These are phyloP conservation scores for Tolypocladium amazonense DNA, from an alignment of 2,329 filamentous ascomycete genomes.

Conservation along the genomic window DNA sequence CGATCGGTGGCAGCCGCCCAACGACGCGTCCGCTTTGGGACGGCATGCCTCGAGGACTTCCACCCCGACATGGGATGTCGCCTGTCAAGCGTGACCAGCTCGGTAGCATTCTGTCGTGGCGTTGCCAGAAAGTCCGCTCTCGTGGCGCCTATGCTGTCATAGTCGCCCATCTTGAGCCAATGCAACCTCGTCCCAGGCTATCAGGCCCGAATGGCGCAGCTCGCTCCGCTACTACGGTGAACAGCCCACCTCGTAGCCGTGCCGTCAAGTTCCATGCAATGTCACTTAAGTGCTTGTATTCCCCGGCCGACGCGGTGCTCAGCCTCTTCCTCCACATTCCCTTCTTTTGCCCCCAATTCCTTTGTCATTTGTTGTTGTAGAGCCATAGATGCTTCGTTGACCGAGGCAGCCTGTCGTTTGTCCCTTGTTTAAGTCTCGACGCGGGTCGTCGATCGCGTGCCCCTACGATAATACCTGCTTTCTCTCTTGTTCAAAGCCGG, in stretches of 20 bases:
- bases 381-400: constrained; percentile 30
- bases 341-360: constrained; percentile 21
- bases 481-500: background rate
- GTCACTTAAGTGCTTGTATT: constrained; percentile 16
- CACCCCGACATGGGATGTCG: background rate
- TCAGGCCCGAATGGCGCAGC: constrained; percentile 5
- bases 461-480: constrained; percentile 8
- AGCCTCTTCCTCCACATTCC: constrained; percentile 20
- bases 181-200: constrained; percentile 4
- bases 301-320: constrained; percentile 15
- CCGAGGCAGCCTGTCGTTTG: constrained; percentile 31
- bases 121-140: background rate
- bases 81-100: background rate
- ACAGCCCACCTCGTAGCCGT: constrained; percentile 16
- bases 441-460: constrained; percentile 23
- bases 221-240: constrained; percentile 14
- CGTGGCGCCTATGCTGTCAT: background rate
- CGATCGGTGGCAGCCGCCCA: background rate
- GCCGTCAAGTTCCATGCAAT: constrained; percentile 6
- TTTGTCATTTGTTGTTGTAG: constrained; percentile 14
- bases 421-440: constrained; percentile 14
- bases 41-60: background rate
- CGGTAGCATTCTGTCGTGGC: background rate
- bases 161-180: background rate
- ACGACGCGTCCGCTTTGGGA: background rate